Percentiles rank a stretch among this genome's conserved stretches.
phyloP scores from a whole-genome alignment of 257 asterid species.

The Jacaranda copaia region DNA sequence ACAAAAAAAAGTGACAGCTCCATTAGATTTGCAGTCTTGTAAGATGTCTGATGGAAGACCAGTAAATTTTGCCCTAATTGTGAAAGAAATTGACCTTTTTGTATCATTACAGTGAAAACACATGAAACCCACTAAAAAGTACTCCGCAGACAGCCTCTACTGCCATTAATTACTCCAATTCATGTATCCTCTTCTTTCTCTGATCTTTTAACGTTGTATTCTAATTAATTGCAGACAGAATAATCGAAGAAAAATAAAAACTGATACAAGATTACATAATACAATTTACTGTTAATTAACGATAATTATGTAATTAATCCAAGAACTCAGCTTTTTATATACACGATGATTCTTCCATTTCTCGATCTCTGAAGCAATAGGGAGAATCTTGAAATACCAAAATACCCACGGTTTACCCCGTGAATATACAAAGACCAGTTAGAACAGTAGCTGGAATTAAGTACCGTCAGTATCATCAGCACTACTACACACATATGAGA shows the following conservation, averaged over 20 bases:
- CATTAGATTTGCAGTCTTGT: constrained; percentile 21
- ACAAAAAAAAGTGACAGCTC: neutral
- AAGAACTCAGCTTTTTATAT: constrained; percentile 22
- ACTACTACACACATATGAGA: constrained; percentile 30
- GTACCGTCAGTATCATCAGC: neutral
- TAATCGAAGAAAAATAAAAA: neutral
- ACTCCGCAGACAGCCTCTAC: no score
- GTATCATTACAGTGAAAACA: constrained; percentile 21
- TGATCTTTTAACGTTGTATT: no score
- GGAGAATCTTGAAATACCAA: constrained; percentile 53
- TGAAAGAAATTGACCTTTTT: constrained; percentile 6
- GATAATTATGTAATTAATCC: constrained; percentile 1
- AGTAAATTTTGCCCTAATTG: neutral
- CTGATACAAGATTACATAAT: neutral
- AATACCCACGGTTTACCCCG: constrained; percentile 78
- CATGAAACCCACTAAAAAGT: neutral
- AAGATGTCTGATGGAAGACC: neutral
- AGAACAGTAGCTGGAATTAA: constrained; percentile 7
- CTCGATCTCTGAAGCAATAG: constrained; percentile 33
- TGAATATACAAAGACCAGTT: neutral
- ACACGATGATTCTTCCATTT: constrained; percentile 38
- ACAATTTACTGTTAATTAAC: neutral
- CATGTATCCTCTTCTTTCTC: no score
- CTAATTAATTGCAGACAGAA: neutral
- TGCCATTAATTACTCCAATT: no score